A percentile compares a stretch with the other conserved stretches of the same genome.
phyloP scores from a whole-genome alignment of 1,284 basidiomycete species.

The Volvariella volvacea region DNA sequence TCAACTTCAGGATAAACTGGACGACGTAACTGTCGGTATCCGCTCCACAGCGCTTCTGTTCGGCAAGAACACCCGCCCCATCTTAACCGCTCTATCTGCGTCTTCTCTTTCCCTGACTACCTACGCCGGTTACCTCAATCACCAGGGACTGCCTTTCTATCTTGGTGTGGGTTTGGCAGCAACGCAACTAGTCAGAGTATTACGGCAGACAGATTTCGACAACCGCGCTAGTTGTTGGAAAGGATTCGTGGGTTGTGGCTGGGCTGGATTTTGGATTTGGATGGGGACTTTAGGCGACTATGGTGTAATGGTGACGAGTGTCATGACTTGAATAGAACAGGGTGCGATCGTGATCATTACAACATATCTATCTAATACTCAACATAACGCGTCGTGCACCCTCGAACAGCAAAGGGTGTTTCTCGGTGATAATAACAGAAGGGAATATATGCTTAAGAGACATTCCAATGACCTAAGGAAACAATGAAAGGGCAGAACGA shows the following conservation, averaged over 20 bases:
- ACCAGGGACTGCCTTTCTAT: slow-evolving; percentile 76
- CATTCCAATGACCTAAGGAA: slow-evolving; percentile 7
- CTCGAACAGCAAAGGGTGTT: not conserved
- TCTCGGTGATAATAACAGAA: not conserved
- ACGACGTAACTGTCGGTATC: slow-evolving; percentile 87
- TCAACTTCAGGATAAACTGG: slow-evolving; percentile 76
- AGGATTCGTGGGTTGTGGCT: slow-evolving; percentile 86
- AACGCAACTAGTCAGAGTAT: slow-evolving; percentile 76
- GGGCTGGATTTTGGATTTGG: slow-evolving; percentile 88
- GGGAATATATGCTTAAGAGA: not conserved
- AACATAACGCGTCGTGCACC: too few species aligned
- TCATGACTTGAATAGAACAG: slow-evolving; percentile 1
- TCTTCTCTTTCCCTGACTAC: slow-evolving; percentile 73
- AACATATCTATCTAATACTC: not conserved
- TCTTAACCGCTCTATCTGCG: slow-evolving; percentile 71
- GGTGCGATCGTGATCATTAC: slow-evolving; percentile 2
- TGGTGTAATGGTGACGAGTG: slow-evolving; percentile 23
- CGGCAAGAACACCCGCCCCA: slow-evolving; percentile 67
- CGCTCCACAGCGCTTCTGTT: slow-evolving; percentile 94
- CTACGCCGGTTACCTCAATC: slow-evolving; percentile 75
- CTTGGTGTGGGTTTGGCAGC: slow-evolving; percentile 70
- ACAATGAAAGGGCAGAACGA: slow-evolving; percentile 3
- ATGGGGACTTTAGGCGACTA: slow-evolving; percentile 82
- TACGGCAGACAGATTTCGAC: slow-evolving; percentile 78
- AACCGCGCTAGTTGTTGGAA: slow-evolving; percentile 83